Evolutionary conservation across 306 rosid species (phyloP).

Genomic region (Oemleria cerasiformis): DNA sequence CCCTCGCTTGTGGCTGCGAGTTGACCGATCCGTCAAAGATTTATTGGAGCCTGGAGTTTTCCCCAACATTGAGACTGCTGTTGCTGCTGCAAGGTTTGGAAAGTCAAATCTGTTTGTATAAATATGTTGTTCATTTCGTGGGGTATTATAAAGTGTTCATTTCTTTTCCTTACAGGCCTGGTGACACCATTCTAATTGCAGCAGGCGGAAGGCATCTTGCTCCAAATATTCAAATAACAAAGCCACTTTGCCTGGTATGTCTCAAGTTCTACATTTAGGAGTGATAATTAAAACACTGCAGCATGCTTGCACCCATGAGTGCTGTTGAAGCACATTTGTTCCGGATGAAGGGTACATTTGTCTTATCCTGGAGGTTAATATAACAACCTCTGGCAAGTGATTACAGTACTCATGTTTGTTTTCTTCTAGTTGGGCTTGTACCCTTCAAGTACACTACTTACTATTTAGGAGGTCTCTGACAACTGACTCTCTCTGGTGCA

Average conservation of each 20-base stretch:
- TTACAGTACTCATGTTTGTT: no score
- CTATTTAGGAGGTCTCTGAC: neutral
- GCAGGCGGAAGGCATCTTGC: slow-evolving; percentile 78
- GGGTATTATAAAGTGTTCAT: slow-evolving; percentile 13
- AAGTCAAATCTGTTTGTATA: slow-evolving; percentile 8
- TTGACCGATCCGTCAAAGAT: slow-evolving; percentile 71
- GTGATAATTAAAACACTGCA: neutral
- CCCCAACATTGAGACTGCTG: slow-evolving; percentile 78
- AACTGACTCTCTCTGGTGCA: neutral
- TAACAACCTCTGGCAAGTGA: neutral
- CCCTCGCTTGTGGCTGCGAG: slow-evolving; percentile 93
- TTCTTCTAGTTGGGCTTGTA: neutral
- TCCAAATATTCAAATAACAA: slow-evolving; percentile 80
- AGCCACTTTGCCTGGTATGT: slow-evolving; percentile 87
- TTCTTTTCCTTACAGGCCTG: slow-evolving; percentile 57
- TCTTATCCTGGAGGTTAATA: neutral
- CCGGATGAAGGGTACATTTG: neutral
- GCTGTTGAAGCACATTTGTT: no score
- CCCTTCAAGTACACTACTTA: neutral
- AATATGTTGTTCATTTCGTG: slow-evolving; percentile 1
- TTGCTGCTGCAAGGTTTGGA: slow-evolving; percentile 79
- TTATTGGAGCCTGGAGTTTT: slow-evolving; percentile 71
- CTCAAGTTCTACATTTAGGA: slow-evolving; percentile 1
- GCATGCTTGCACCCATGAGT: neutral
- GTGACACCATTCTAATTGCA: slow-evolving; percentile 88